These are phyloP conservation scores for Beauveria sp. DNA, from an alignment of 2,329 filamentous ascomycete species.

Conservation along the genomic window DNA sequence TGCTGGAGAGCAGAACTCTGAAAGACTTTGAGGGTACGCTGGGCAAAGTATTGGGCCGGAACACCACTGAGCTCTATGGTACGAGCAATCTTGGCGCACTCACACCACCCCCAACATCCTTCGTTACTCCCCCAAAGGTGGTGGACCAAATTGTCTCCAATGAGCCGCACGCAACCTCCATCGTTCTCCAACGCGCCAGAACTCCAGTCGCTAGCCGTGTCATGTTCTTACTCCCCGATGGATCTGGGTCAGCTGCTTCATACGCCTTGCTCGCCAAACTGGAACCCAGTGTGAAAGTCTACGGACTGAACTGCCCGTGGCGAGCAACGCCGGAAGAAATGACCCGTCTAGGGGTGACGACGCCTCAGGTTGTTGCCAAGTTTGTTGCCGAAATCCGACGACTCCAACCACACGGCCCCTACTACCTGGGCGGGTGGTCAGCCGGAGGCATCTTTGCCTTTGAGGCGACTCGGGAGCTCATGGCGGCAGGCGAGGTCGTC, in stretches of 20 bases:
- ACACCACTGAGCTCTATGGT: background rate
- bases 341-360: slow-evolving; percentile 26
- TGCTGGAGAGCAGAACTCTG: background rate
- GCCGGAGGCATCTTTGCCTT: too few species aligned
- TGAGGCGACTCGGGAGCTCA: slow-evolving; percentile 37
- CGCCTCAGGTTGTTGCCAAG: slow-evolving; percentile 14
- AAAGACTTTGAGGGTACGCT: background rate
- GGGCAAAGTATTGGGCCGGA: background rate
- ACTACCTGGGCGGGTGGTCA: too few species aligned
- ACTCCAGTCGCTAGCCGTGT: background rate
- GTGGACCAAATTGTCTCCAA: background rate
- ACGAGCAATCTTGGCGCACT: background rate
- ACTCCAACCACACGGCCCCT: too few species aligned
- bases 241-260: slow-evolving; percentile 23
- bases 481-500: slow-evolving; percentile 48
- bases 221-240: slow-evolving; percentile 23
- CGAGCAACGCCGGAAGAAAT: slow-evolving; percentile 31
- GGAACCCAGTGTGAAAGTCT: background rate
- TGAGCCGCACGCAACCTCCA: slow-evolving; percentile 17
- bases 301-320: slow-evolving; percentile 35
- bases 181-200: slow-evolving; percentile 17
- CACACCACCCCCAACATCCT: background rate
- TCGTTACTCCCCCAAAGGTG: background rate
- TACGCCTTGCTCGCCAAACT: slow-evolving; percentile 15
- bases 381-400: background rate